A percentile compares a stretch with the other conserved stretches of the same genome.
phyloP scores from a whole-genome alignment of 2,329 filamentous ascomycete genomes.

The Xylogone sp. region DNA sequence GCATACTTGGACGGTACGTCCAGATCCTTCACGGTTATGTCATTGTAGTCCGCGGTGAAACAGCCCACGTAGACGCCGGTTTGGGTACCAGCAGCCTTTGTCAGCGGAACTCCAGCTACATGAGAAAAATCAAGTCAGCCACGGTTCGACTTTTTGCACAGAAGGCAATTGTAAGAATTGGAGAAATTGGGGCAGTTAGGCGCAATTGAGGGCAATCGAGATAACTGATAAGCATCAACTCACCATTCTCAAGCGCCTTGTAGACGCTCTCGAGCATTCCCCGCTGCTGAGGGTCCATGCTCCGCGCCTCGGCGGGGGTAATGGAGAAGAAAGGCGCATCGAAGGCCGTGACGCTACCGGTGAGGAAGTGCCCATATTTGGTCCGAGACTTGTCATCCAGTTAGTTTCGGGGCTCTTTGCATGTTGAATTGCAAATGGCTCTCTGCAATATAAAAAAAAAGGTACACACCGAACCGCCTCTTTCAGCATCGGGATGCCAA shows the following conservation, averaged over 20 bases:
- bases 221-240: too few species aligned
- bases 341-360: slow-evolving; percentile 66
- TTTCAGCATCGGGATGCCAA: slow-evolving; percentile 25
- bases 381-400: neutral
- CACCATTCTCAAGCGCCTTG: slow-evolving; percentile 47
- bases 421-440: too few species aligned
- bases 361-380: neutral
- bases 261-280: slow-evolving; percentile 72
- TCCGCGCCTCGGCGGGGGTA: slow-evolving; percentile 71
- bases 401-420: too few species aligned
- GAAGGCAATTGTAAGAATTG: too few species aligned
- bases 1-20: slow-evolving; percentile 1
- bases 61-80: slow-evolving; percentile 28
- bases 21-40: neutral
- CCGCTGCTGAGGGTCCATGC: slow-evolving; percentile 76
- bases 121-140: neutral
- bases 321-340: slow-evolving; percentile 56
- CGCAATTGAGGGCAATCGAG: too few species aligned
- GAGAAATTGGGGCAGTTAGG: too few species aligned
- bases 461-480: slow-evolving; percentile 15
- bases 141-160: too few species aligned
- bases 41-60: slow-evolving; percentile 23
- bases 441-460: too few species aligned
- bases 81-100: slow-evolving; percentile 13
- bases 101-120: slow-evolving; percentile 10